Evolutionary conservation across 768 basidiomycete species (phyloP).

Genomic region (Leucocoprinus sp.): DNA sequence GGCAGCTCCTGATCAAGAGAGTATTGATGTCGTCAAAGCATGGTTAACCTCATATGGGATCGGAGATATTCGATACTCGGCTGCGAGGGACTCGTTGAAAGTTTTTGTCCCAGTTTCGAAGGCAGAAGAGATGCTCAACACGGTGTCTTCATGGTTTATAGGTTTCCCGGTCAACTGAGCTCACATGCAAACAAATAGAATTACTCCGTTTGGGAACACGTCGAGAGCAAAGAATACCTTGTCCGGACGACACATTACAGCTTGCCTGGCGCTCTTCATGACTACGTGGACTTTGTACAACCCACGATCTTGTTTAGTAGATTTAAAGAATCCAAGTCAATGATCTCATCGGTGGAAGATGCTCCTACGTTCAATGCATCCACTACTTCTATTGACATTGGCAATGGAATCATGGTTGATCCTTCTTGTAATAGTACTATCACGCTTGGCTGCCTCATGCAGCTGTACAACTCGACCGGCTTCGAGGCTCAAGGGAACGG

Average conservation of each 20-base stretch:
- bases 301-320: slow-evolving; percentile 66
- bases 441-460: slow-evolving; percentile 43
- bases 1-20: slow-evolving; percentile 50
- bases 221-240: slow-evolving; percentile 36
- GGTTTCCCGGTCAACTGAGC: neutral
- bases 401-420: slow-evolving; percentile 33
- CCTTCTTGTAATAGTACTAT: slow-evolving; percentile 40
- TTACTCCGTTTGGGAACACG: slow-evolving; percentile 48
- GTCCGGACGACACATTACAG: slow-evolving; percentile 61
- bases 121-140: slow-evolving; percentile 63
- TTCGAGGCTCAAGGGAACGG: slow-evolving; percentile 36
- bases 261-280: slow-evolving; percentile 47
- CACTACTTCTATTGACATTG: slow-evolving; percentile 14
- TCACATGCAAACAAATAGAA: slow-evolving; percentile 25
- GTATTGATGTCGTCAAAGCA: slow-evolving; percentile 43
- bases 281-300: slow-evolving; percentile 57
- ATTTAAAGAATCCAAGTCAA: slow-evolving; percentile 36
- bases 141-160: slow-evolving; percentile 21
- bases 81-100: slow-evolving; percentile 61
- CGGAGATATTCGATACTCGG: slow-evolving; percentile 39
- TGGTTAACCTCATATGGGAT: slow-evolving; percentile 58
- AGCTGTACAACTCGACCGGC: slow-evolving; percentile 45
- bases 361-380: slow-evolving; percentile 17
- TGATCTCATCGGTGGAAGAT: slow-evolving; percentile 23
- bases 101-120: slow-evolving; percentile 46